Evolutionary conservation across 208 protist genomes (phyloP).

Genomic region (Leishmania guyanensis): DNA sequence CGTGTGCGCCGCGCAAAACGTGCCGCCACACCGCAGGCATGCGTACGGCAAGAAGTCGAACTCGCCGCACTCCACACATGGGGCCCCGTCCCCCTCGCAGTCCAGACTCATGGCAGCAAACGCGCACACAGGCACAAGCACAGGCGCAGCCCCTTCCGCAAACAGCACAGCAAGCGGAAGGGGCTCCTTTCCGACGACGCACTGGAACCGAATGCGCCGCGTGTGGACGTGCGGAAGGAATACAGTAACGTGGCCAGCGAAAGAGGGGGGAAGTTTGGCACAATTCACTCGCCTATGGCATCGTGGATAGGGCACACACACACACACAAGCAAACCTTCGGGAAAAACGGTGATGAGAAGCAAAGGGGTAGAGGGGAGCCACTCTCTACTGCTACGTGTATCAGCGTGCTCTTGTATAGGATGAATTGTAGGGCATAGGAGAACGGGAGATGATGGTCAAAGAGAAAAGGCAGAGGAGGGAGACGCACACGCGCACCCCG

Average conservation of each 20-base stretch:
- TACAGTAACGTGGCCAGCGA: neutral
- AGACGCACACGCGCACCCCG: neutral
- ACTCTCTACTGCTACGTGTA: neutral
- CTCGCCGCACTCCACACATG: slow-evolving; percentile 64
- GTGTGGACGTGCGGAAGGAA: neutral
- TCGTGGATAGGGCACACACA: neutral
- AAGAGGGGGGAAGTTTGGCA: neutral
- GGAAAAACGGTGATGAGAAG: neutral
- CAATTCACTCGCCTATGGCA: neutral
- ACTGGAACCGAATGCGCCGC: neutral
- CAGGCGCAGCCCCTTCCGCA: neutral
- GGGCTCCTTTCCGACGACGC: neutral
- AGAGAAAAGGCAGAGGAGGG: neutral
- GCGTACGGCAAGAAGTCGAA: slow-evolving; percentile 72
- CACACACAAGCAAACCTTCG: neutral
- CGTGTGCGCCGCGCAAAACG: slow-evolving; percentile 66
- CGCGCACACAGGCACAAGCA: neutral
- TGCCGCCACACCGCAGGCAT: slow-evolving; percentile 54
- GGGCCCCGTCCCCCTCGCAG: slow-evolving; percentile 49
- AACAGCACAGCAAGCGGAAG: neutral
- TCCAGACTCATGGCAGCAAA: slow-evolving; percentile 58
- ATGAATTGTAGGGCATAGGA: neutral
- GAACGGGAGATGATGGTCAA: neutral
- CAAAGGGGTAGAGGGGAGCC: neutral
- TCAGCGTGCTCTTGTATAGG: neutral